These are phyloP conservation scores for Tetracladium maxilliforme DNA, from an alignment of 2,329 filamentous ascomycete species.

Conservation along the genomic window DNA sequence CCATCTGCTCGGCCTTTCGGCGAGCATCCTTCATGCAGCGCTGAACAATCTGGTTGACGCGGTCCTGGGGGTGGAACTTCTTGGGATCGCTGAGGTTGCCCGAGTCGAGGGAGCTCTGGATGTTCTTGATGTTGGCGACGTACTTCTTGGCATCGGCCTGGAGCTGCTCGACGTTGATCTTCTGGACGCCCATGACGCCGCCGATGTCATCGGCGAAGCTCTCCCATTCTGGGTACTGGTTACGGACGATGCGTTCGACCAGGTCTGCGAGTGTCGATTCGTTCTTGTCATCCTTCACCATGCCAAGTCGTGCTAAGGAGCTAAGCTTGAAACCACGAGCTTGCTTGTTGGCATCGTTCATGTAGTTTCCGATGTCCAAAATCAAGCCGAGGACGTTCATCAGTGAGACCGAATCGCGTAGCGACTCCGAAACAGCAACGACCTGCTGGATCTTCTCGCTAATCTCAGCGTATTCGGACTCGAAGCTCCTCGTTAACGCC, in stretches of 20 bases:
- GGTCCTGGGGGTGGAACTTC: conserved; percentile 95
- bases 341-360: conserved; percentile 99
- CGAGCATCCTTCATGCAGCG: conserved; percentile 92
- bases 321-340: conserved; percentile 95
- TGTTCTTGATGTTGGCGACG: conserved; percentile 86
- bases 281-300: conserved; percentile 99
- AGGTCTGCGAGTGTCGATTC: conserved; percentile 91
- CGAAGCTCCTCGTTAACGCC: conserved; percentile 67
- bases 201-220: conserved; percentile 72
- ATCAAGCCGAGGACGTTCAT: conserved; percentile 96
- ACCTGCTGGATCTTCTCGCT: conserved; percentile 73
- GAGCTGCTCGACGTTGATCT: conserved; percentile 90
- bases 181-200: conserved; percentile 66
- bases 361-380: conserved; percentile 97
- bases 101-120: conserved; percentile 81
- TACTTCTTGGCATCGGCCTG: conserved; percentile 79
- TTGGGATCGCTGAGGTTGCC: conserved; percentile 93
- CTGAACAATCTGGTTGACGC: conserved; percentile 82
- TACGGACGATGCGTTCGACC: conserved; percentile 89
- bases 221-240: conserved; percentile 94
- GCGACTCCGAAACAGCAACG: conserved; percentile 73
- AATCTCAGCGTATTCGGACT: conserved; percentile 84
- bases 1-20: conserved; percentile 90
- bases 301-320: conserved; percentile 78
- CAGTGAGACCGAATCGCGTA: conserved; percentile 80